These are phyloP conservation scores for Floccularia luteovirens DNA, from an alignment of 768 basidiomycete genomes.

Conservation along the genomic window DNA sequence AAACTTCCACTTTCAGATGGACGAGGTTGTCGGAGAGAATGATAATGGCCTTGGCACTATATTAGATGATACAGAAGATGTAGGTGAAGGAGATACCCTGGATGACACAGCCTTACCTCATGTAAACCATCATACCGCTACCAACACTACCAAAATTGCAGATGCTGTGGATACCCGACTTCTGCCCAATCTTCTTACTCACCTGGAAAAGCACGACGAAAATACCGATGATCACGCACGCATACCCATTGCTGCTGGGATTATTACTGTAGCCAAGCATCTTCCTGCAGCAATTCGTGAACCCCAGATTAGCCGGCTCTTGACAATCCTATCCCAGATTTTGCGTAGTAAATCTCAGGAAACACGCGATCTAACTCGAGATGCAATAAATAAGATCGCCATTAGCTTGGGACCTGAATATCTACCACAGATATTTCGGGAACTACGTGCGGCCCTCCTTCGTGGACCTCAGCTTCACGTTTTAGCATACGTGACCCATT, in stretches of 20 bases:
- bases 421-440: slow-evolving; percentile 66
- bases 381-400: slow-evolving; percentile 76
- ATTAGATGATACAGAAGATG: too few species aligned
- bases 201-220: slow-evolving; percentile 74
- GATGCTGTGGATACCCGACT: slow-evolving; percentile 73
- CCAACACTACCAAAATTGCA: slow-evolving; percentile 38
- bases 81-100: slow-evolving; percentile 15
- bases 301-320: slow-evolving; percentile 62
- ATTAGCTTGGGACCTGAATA: slow-evolving; percentile 65
- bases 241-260: slow-evolving; percentile 83
- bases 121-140: slow-evolving; percentile 7
- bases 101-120: slow-evolving; percentile 4
- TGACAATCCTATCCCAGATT: slow-evolving; percentile 84
- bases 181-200: slow-evolving; percentile 71
- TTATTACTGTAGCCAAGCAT: slow-evolving; percentile 76
- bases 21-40: slow-evolving; percentile 35
- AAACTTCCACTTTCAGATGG: slow-evolving; percentile 88
- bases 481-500: slow-evolving; percentile 77
- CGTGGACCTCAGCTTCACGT: slow-evolving; percentile 95
- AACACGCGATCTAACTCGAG: slow-evolving; percentile 78
- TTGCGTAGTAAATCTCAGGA: slow-evolving; percentile 93
- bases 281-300: slow-evolving; percentile 60
- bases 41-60: slow-evolving; percentile 18
- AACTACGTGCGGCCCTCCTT: slow-evolving; percentile 75
- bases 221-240: slow-evolving; percentile 80